Evolutionary conservation across 805 yeast genomes (phyloP), one percentile per base, ranked within the genome.

Genomic region (Priceomyces fermenticarens): DNA sequence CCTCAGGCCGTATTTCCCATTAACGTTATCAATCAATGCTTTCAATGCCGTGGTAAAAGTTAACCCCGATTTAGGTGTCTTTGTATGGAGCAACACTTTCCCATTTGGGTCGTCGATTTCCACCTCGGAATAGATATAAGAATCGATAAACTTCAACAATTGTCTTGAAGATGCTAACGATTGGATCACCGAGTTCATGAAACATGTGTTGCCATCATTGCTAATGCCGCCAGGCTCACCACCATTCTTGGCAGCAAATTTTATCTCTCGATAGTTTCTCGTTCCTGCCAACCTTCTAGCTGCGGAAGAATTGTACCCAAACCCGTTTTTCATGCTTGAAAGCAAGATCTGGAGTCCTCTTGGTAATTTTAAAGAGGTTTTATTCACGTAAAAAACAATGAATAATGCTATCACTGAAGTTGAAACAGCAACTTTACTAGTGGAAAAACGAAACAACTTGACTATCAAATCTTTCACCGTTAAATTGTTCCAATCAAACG

Each of bases 121-220:
- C 4, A 53, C 40, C 10, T 58, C 58, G 4, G 53, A 45, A 39
- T 56, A 58, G 4, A 62, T 38, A 41, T 63, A 63, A 7, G 67
- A 62, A 31, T 78, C 76, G 35, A 86, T 67, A 52, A 83, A 86
- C 14, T 69, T 67, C 13, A 71, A 50, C 29, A 88, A 65, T 28
- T 81, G 77, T 17, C 74, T 71, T 0, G 93, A 83, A 0, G 91
- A 83, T 0, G 96, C 89, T 42, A 89, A 63, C 12, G 86, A 77
- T 60, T 90, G 97, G 20, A 90, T 61, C 1, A 90, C 97, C 16
- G 89, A 80, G 63, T 90, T 90, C 95, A 89, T 88, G 54, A 90
- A 90, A 61, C 97, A 90, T 0, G 97, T 88, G 57, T 90, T 90
- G 10, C 97, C 97, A 48, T 88, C 96, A 58, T 90, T 90, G 43